Base-by-base conservation (phyloP, 169 alveolate genomes). In the Theileria sp. region DNA sequence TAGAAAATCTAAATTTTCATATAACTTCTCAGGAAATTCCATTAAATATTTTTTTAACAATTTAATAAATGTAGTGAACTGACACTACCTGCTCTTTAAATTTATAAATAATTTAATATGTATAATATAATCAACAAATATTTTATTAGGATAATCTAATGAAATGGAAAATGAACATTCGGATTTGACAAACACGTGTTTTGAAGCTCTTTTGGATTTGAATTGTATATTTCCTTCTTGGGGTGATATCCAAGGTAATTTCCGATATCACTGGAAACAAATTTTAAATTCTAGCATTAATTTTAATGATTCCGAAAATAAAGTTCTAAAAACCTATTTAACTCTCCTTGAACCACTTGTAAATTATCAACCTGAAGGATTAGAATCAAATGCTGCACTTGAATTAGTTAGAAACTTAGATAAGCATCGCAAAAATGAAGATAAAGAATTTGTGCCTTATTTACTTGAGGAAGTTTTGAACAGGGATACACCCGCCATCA, bases 181-280 rank as follows among this genome's bases (percentile, higher is more conserved):
- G 0, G 72, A 64, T 30, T 64, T 38, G 38, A 64, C 50, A 65
- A 90, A 86, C 68, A 83, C 78, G 26, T 90, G 93, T 71, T 90
- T 86, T 67, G 94, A 90, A 77, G 86, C 88, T 21, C 88, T 90
- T 44, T 67, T 90, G 76, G 94, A 90, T 69, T 80, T 90, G 65
- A 73, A 82, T 69, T 75, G 88, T 83, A 87, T 85, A 21, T 79
- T 90, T 54, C 94, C 94, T 17, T 15, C 87, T 7, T 90, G 94
- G 94, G 86, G 94, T 75, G 93, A 90, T 66, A 32, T 75, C 36
- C 90, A 90, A 77, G 76, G 77, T 28, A 90, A 90, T 36, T 90
- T 87, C 77, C 79, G 51, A 72, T 90, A 64, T 71, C 94, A 90
- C 77, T 90, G 94, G 94, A 76, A 75, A 38, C 70, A 84, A 28